Evolutionary conservation across 208 protist species (phyloP), one percentile per base, ranked within the genome.

Genomic region (Angomonas desouzai): DNA sequence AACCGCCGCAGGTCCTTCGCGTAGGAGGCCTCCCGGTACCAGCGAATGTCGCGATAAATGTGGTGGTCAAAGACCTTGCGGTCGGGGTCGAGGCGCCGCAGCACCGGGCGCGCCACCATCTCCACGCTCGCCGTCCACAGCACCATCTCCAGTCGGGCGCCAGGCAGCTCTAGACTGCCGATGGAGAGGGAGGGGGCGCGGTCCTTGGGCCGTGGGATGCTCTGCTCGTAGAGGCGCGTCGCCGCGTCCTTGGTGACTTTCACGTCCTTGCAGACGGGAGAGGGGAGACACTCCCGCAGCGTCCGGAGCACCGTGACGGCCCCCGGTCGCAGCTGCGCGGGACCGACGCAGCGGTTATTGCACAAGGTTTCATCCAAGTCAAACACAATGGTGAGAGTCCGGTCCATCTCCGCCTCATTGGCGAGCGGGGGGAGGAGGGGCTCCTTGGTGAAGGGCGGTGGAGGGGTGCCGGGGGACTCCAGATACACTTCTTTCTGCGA

Each of bases 311-410:
- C 68, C 40, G 74, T 67, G 25, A 83, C 61, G 27, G 85, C 84
- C 7, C 84, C 83, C 18, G 89, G 89, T 18, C 89, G 75, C 57
- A 95, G 68, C 60, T 89, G 60, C 3, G 85, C 71, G 0, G 82
- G 70, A 9, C 76, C 78, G 34, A 77, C 33, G 43, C 63, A 64
- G 64, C 87, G 85, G 62, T 96, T 96, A 68, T 91, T 92, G 64
- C 83, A 91, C 38, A 96, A 74, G 27, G 91, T 96, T 66, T 96
- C 91, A 62, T 96, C 91, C 11, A 96, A 70, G 72, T 96, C 91
- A 62, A 96, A 93, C 36, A 96, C 91, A 48, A 96, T 77, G 32
- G 89, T 94, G 27, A 87, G 72, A 22, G 85, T 92, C 47, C 77
- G 72, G 10, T 81, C 79, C 10, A 66, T 67, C 62, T 88, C 85